Conservation (phyloP, 495 filamentous ascomycete species). For the Sabuloglossum arenarium region DNA sequence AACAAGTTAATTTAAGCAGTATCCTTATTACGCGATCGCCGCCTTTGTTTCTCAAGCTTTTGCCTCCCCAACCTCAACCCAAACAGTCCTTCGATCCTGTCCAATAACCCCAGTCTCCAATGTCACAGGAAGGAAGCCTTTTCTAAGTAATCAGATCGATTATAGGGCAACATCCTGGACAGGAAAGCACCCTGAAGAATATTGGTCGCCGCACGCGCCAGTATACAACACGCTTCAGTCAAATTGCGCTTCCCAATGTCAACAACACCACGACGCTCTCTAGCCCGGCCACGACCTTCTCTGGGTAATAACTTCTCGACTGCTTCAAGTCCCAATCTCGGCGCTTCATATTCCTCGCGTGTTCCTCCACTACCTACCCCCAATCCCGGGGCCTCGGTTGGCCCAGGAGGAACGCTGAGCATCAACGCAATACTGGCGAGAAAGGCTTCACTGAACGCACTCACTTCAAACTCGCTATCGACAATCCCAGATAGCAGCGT, state of each 20-base stretch:
- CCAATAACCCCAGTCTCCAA: background rate
- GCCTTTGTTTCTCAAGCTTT: background rate
- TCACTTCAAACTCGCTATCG: conserved; percentile 1
- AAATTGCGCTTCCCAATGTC: conserved; percentile 2
- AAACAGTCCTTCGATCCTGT: background rate
- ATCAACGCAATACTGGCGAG: conserved; percentile 1
- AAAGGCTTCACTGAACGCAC: conserved; percentile 4
- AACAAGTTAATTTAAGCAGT: background rate
- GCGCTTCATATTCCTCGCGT: conserved; percentile 1
- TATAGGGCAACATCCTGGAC: background rate
- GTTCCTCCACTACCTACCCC: background rate
- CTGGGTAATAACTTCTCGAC: conserved; percentile 3
- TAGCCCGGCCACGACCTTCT: background rate
- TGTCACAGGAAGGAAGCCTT: background rate
- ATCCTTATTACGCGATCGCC: background rate
- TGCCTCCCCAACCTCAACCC: background rate
- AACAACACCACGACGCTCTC: conserved; percentile 3
- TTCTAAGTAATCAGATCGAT: background rate
- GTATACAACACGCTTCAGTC: background rate
- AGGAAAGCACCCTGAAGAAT: background rate
- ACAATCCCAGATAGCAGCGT: background rate
- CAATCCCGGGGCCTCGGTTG: background rate
- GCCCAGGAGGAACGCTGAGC: background rate
- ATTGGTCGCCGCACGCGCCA: background rate
- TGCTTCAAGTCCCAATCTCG: conserved; percentile 2